Percentiles rank a stretch among this genome's conserved stretches.
These are phyloP conservation scores for Talaromyces liani DNA, from an alignment of 495 filamentous ascomycete species.

Conservation along the genomic window DNA sequence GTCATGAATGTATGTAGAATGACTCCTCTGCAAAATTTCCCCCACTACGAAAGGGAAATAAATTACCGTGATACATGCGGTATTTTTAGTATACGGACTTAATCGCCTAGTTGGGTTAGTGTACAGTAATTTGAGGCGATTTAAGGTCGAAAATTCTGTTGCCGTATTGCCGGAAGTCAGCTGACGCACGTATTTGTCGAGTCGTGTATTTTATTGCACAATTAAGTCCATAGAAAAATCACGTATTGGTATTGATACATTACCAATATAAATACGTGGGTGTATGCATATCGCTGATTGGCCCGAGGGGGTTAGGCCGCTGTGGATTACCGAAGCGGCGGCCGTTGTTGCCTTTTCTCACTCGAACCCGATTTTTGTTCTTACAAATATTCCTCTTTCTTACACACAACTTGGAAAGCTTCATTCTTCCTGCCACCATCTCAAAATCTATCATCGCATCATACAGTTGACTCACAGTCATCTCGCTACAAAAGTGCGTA, in stretches of 20 bases:
- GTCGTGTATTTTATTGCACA: not conserved
- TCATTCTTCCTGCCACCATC: not conserved
- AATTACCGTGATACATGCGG: not conserved
- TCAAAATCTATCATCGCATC: not conserved
- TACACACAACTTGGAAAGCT: not conserved
- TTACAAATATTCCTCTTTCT: not conserved
- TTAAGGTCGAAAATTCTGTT: not conserved
- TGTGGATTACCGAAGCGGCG: not conserved
- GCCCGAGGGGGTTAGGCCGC: not conserved
- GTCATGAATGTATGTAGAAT: not conserved
- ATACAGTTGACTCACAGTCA: not conserved
- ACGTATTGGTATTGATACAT: not conserved
- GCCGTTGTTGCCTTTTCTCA: constrained; percentile 1
- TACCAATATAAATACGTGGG: not conserved
- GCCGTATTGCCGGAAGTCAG: not conserved
- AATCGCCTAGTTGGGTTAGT: not conserved
- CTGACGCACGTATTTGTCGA: not conserved
- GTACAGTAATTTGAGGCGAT: not conserved
- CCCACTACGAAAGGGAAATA: not conserved
- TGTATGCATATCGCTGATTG: not conserved
- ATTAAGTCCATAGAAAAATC: not conserved
- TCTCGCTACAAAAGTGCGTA: not conserved
- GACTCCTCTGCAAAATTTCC: not conserved
- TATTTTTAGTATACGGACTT: not conserved
- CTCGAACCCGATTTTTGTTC: not conserved